Percentiles rank a stretch among this genome's conserved stretches.
Evolutionary conservation across 495 filamentous ascomycete species (phyloP).

Genomic region (Neurospora cerealis): DNA sequence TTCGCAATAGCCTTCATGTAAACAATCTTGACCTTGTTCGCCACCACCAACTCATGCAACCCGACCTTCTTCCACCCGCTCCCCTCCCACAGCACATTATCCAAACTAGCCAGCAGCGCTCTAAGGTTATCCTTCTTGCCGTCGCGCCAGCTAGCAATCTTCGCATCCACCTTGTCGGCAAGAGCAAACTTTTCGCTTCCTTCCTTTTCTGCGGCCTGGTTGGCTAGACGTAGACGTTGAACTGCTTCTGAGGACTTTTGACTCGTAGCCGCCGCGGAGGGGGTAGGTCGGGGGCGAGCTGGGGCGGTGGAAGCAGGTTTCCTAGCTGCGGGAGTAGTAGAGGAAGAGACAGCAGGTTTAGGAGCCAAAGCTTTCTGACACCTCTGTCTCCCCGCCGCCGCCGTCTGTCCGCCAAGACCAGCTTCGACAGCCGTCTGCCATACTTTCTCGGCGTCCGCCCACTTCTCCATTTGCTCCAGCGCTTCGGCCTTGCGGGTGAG

Average conservation of each 20-base stretch:
- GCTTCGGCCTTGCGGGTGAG: conserved; percentile 91
- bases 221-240: conserved; percentile 65
- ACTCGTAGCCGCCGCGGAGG: conserved; percentile 14
- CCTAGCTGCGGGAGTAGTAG: conserved; percentile 5
- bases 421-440: conserved; percentile 80
- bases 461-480: conserved; percentile 89
- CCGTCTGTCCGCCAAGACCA: conserved; percentile 71
- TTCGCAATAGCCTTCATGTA: conserved; percentile 99
- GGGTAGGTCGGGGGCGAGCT: conserved; percentile 25
- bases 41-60: conserved; percentile 81
- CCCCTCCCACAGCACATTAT: conserved; percentile 81
- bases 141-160: conserved; percentile 66
- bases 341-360: conserved; percentile 32
- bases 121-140: conserved; percentile 89
- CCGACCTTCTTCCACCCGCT: conserved; percentile 95
- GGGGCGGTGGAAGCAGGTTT: conserved; percentile 30
- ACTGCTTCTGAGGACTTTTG: conserved; percentile 54
- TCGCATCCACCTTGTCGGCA: conserved; percentile 70
- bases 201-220: conserved; percentile 68
- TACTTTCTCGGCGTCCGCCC: conserved; percentile 66
- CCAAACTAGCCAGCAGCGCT: conserved; percentile 78
- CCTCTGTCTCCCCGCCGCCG: conserved; percentile 75
- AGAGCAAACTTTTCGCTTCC: conserved; percentile 92
- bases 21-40: conserved; percentile 86
- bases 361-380: conserved; percentile 76